Conservation (phyloP, 805 yeast genomes). For the Starmerella khaoyaiensis region DNA sequence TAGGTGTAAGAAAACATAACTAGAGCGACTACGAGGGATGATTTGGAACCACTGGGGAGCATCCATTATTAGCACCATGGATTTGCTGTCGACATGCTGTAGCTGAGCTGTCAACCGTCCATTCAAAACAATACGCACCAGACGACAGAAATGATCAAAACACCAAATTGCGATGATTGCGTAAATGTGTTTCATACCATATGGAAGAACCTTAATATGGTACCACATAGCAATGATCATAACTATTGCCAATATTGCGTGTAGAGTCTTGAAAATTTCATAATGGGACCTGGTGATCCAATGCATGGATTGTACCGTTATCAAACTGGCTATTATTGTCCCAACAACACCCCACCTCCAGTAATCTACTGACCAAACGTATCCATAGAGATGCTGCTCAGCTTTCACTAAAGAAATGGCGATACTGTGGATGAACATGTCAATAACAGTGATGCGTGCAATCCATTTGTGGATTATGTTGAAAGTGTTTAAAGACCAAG, state of each 20-base stretch:
- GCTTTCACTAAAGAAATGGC: slow-evolving; percentile 30
- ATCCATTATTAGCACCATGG: slow-evolving; percentile 24
- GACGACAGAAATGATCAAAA: slow-evolving; percentile 46
- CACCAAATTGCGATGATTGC: slow-evolving; percentile 48
- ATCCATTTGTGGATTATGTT: slow-evolving; percentile 50
- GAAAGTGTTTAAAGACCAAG: slow-evolving; percentile 33
- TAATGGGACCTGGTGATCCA: slow-evolving; percentile 40
- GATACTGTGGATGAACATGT: slow-evolving; percentile 43
- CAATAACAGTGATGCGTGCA: slow-evolving; percentile 40
- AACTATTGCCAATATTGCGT: slow-evolving; percentile 41
- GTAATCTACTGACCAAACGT: slow-evolving; percentile 18
- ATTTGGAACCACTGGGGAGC: slow-evolving; percentile 34
- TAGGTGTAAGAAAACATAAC: slow-evolving; percentile 43
- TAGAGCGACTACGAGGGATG: slow-evolving; percentile 30
- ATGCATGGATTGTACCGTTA: slow-evolving; percentile 39
- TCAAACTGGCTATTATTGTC: slow-evolving; percentile 31
- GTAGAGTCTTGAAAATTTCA: slow-evolving; percentile 46
- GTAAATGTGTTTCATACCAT: slow-evolving; percentile 13
- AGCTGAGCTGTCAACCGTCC: slow-evolving; percentile 33
- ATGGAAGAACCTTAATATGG: slow-evolving; percentile 29
- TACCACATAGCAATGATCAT: slow-evolving; percentile 49
- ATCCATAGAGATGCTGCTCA: slow-evolving; percentile 21
- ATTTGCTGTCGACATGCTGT: slow-evolving; percentile 20
- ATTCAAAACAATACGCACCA: slow-evolving; percentile 39
- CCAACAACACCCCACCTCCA: slow-evolving; percentile 32